Conservation (phyloP, 2,329 filamentous ascomycete species). For the Mycosphaerella sp. region DNA sequence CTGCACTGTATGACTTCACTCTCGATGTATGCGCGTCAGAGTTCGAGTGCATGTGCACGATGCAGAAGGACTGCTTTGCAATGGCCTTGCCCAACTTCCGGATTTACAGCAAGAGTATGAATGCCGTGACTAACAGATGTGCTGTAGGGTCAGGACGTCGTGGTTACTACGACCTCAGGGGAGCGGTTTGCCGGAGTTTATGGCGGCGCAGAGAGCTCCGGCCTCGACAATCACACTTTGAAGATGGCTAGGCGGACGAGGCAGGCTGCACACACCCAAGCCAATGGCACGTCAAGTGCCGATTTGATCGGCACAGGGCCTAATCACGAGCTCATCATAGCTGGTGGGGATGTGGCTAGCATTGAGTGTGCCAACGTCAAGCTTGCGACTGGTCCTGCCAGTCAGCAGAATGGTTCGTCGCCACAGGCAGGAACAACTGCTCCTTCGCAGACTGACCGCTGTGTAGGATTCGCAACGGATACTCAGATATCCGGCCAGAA, state of each 20-base stretch:
- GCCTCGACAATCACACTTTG: slow-evolving; percentile 49
- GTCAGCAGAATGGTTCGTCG: slow-evolving; percentile 53
- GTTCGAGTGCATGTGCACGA: slow-evolving; percentile 34
- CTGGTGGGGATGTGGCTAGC: slow-evolving; percentile 55
- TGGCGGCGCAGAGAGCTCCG: slow-evolving; percentile 47
- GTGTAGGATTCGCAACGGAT: slow-evolving; percentile 73
- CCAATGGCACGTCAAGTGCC: slow-evolving; percentile 42
- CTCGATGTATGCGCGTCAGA: no score
- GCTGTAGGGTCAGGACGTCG: slow-evolving; percentile 46
- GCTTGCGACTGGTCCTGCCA: slow-evolving; percentile 46
- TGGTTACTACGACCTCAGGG: slow-evolving; percentile 54
- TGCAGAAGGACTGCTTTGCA: background rate
- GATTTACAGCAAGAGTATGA: no score
- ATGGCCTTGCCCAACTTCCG: no score
- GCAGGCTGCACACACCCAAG: slow-evolving; percentile 36
- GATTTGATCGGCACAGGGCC: slow-evolving; percentile 42
- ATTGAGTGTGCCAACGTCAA: slow-evolving; percentile 50
- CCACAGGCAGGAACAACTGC: background rate
- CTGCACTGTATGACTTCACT: no score
- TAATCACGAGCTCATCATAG: slow-evolving; percentile 53
- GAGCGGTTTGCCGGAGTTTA: slow-evolving; percentile 58
- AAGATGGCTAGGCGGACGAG: slow-evolving; percentile 59
- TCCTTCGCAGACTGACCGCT: slow-evolving; percentile 32
- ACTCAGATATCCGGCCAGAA: slow-evolving; percentile 71
- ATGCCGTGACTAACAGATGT: no score